A percentile compares a stretch with the other conserved stretches of the same genome.
Evolutionary conservation across 305 asterid genomes (phyloP).

Genomic region (Fraxinus albicans): DNA sequence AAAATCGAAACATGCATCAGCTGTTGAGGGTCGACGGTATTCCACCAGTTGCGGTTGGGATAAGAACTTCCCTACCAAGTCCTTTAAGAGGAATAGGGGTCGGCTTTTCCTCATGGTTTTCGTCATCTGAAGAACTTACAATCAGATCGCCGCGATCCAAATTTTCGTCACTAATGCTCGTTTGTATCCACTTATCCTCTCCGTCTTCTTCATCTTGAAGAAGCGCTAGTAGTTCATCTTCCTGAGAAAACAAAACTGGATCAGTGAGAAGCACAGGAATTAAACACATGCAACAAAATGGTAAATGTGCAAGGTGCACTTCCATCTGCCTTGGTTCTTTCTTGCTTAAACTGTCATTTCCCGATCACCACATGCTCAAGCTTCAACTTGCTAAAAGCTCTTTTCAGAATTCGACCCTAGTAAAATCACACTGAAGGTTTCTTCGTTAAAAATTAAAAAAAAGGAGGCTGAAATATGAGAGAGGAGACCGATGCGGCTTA

Average conservation of each 20-base stretch:
- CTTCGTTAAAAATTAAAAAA: neutral
- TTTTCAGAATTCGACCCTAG: conserved; percentile 88
- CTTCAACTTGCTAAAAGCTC: conserved; percentile 94
- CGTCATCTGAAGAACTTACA: conserved; percentile 13
- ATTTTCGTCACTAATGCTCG: conserved; percentile 73
- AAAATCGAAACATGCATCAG: conserved; percentile 25
- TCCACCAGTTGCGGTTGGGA: conserved; percentile 77
- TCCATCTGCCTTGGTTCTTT: conserved; percentile 53
- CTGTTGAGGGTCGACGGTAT: conserved; percentile 77
- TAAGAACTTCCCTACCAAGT: conserved; percentile 97
- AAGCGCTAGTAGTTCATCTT: conserved; percentile 79
- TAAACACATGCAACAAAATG: conserved; percentile 1
- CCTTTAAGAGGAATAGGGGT: conserved; percentile 62
- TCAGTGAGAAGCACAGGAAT: neutral
- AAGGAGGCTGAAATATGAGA: neutral
- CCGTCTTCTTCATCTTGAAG: conserved; percentile 63
- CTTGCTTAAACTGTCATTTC: conserved; percentile 91
- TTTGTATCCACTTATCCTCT: conserved; percentile 78
- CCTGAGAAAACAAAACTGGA: conserved; percentile 39
- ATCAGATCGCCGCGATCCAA: conserved; percentile 80
- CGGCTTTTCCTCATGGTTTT: conserved; percentile 4
- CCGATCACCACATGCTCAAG: conserved; percentile 99
- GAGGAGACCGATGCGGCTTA: neutral
- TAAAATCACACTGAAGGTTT: conserved; percentile 14
- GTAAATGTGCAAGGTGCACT: conserved; percentile 15